Base-by-base conservation (phyloP, 2,329 filamentous ascomycete species). In the Magnaporthiopsis rhizophila region DNA sequence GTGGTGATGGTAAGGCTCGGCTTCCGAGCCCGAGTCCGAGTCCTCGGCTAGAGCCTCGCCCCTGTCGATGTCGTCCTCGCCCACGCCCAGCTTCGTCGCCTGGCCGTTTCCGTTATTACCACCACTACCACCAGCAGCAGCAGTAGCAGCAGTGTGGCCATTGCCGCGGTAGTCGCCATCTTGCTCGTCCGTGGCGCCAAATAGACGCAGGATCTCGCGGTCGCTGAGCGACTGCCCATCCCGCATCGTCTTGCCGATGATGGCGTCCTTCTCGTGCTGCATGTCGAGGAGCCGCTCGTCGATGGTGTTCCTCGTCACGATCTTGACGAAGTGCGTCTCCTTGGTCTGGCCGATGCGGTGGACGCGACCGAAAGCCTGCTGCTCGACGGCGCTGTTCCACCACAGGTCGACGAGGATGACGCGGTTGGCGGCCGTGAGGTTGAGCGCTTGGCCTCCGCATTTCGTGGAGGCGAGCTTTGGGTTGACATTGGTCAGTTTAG, bases 281-380 rank as follows among this genome's bases (percentile, higher is more conserved):
- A 90, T 78, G 0, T 72, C 60, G 0, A 81, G 71, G 3, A 92
- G 76, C 0, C 79, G 75, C 12, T 81, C 76, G 65, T 92, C 89
- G 6, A 90, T 82, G 0, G 80, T 83, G 5, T 82, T 76, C 1
- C 77, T 73, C 0, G 86, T 78, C 0, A 86, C 73, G 45, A 92
- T 78, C 0, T 86, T 80, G 0, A 84, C 79, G 65, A 89, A 81
- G 13, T 84, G 76, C 0, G 87, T 87, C 45, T 84, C 76, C 58
- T 87, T 83, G 0, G 70, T 66, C 67, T 94, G 90, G 0, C 88
- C 88, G 2, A 87, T 85, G 6, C 89, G 81, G 68, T 83, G 83
- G 0, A 91, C 83, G 0, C 89, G 82, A 1, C 76, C 76, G 56
- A 81, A 81, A 0, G 84, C 87, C 69, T 91, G 89, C n/a, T 85